phyloP scores from a whole-genome alignment of 768 basidiomycete genomes.

The Favolaschia claudopus region DNA sequence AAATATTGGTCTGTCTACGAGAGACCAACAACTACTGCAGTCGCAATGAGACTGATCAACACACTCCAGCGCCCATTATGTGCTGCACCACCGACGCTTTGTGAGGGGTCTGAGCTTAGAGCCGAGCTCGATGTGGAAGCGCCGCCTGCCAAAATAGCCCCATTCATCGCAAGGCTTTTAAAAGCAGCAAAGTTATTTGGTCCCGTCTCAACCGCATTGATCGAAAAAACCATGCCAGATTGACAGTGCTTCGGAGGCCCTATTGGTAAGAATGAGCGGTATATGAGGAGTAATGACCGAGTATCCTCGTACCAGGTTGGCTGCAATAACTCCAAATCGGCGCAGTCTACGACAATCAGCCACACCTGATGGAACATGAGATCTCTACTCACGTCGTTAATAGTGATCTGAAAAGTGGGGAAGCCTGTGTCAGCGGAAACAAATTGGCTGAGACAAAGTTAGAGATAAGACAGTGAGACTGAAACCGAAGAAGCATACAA shows the following conservation, averaged over 20 bases:
- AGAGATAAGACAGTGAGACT: background rate
- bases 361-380: background rate
- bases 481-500: conserved; percentile 17
- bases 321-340: too few species aligned
- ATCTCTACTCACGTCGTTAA: conserved; percentile 43
- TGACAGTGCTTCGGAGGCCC: conserved; percentile 47
- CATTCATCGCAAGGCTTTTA: too few species aligned
- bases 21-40: too few species aligned
- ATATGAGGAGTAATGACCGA: conserved; percentile 31
- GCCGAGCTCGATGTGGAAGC: too few species aligned
- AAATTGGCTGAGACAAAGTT: background rate
- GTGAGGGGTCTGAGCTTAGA: too few species aligned
- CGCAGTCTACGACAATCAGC: background rate
- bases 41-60: too few species aligned
- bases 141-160: too few species aligned
- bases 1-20: too few species aligned
- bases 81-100: too few species aligned
- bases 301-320: too few species aligned
- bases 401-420: conserved; percentile 45
- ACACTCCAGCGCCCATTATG: too few species aligned
- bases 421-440: conserved; percentile 33
- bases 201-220: conserved; percentile 45
- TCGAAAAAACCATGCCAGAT: conserved; percentile 54
- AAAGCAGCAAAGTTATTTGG: conserved; percentile 47
- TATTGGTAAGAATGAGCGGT: conserved; percentile 50